Percentiles rank a stretch among this genome's conserved stretches.
These are phyloP conservation scores for Ascoidea asiatica DNA, from an alignment of 805 yeast genomes.

Conservation along the genomic window DNA sequence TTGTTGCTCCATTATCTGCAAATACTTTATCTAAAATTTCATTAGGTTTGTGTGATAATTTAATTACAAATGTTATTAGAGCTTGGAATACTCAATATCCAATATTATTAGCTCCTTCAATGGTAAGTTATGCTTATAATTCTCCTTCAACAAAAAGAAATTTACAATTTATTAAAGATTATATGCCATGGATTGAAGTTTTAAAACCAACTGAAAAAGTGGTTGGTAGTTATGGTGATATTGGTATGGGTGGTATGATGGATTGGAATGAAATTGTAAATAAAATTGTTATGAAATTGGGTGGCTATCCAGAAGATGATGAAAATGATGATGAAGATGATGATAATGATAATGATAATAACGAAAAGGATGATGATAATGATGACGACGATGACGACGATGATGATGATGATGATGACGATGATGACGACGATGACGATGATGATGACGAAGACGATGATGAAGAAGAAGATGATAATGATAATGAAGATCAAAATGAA, in stretches of 20 bases:
- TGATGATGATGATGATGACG: conserved; percentile 6
- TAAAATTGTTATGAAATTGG: conserved; percentile 59
- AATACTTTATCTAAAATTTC: conserved; percentile 85
- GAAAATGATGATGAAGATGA: conserved; percentile 33
- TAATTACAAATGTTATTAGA: conserved; percentile 78
- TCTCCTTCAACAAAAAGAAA: conserved; percentile 82
- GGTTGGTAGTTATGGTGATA: conserved; percentile 85
- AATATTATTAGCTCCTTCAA: conserved; percentile 84
- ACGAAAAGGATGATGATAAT: conserved; percentile 19
- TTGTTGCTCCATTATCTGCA: conserved; percentile 92
- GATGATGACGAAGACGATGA: conserved; percentile 3
- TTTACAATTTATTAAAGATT: conserved; percentile 61
- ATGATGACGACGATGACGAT: conserved; percentile 5
- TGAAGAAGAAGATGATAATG: conserved; percentile 3
- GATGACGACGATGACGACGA: conserved; percentile 11
- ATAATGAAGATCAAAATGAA: not conserved
- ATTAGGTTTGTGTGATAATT: conserved; percentile 83
- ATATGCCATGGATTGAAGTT: conserved; percentile 93
- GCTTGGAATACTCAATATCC: conserved; percentile 95
- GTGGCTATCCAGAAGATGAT: conserved; percentile 45
- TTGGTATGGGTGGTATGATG: conserved; percentile 99
- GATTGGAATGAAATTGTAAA: conserved; percentile 93
- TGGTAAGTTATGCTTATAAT: conserved; percentile 87
- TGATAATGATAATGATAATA: conserved; percentile 27
- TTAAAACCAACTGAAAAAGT: conserved; percentile 91